Evolutionary conservation across 768 basidiomycete species (phyloP), one percentile per base, ranked within the genome.

Genomic region (Agaricus blazei): DNA sequence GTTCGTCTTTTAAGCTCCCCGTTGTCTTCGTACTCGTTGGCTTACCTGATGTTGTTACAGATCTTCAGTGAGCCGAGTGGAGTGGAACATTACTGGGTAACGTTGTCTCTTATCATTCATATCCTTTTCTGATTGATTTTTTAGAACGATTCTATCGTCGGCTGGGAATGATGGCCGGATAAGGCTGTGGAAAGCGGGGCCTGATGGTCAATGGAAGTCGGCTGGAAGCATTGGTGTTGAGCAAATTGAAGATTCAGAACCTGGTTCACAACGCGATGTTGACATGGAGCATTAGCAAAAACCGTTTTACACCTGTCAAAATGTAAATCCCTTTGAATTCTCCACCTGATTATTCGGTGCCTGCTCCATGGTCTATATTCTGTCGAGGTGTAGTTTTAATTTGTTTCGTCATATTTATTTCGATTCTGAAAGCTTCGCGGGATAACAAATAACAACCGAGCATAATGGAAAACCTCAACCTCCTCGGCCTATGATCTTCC

Each of bases 71-170:
- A 87, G 87, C 2, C 78, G 87, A 61, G 94, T 99, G 0, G 94
- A 95, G 66, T 98, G 96, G 93, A 96, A 96, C 66, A 84, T 94
- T 48, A 90, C 87, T 34, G 90, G 90, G 88, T 90, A 59, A 19
- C 3, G 70, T 34, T 11, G 11, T 11, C 34, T 49, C 14, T 4
- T 4, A 34, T 8, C 34, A 34, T 11, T 8, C 48, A 48, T 28
- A 31, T 28, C 29, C 9, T 12, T n/a, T 2, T n/a, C 3, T 28
- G 1, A 1, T 12, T 49, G 4, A 49, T 37, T 19, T 19, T 34
- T 12, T 28, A 92, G 92, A 19, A 93, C 93, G 4, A 77, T 93
- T 6, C 74, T 96, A 8, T 87, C 89, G 1, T 90, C 87, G 1
- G 83, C 88, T 1, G 90, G 93, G 0, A 90, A 94, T 63, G 85